Conservation (phyloP, 108 stramenopile species). For the Aurantiochytrium sp. region DNA sequence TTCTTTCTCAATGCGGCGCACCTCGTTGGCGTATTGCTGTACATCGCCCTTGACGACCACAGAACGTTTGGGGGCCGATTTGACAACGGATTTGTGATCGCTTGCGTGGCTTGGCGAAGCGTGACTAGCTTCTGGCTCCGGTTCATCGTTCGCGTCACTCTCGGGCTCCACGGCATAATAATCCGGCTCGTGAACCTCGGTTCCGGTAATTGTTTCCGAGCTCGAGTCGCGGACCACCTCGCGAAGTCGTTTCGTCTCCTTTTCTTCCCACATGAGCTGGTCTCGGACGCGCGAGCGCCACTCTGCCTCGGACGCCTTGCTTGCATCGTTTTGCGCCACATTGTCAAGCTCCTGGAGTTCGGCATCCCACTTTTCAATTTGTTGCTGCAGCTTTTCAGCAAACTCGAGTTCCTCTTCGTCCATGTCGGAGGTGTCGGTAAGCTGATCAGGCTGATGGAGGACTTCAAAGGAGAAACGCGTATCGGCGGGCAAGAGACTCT, state of each 20-base stretch:
- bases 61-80: neutral
- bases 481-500: neutral
- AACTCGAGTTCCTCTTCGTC: slow-evolving; percentile 8
- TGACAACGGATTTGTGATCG: neutral
- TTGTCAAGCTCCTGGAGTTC: neutral
- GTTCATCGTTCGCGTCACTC: neutral
- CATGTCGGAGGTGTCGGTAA: neutral
- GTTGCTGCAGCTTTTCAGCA: neutral
- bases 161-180: neutral
- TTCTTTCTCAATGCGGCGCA: neutral
- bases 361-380: neutral
- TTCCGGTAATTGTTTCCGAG: neutral
- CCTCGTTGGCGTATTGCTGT: neutral
- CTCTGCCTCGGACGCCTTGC: neutral
- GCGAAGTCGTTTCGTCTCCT: neutral
- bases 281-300: neutral
- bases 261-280: neutral
- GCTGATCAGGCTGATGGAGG: neutral
- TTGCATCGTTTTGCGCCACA: neutral
- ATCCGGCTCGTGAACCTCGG: neutral
- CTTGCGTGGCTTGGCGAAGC: neutral
- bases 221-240: neutral
- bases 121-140: too few relatives aligned
- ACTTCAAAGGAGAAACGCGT: neutral
- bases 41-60: neutral